Evolutionary conservation across 441 rosid genomes (phyloP).

Genomic region (Populus trichocarpa): DNA sequence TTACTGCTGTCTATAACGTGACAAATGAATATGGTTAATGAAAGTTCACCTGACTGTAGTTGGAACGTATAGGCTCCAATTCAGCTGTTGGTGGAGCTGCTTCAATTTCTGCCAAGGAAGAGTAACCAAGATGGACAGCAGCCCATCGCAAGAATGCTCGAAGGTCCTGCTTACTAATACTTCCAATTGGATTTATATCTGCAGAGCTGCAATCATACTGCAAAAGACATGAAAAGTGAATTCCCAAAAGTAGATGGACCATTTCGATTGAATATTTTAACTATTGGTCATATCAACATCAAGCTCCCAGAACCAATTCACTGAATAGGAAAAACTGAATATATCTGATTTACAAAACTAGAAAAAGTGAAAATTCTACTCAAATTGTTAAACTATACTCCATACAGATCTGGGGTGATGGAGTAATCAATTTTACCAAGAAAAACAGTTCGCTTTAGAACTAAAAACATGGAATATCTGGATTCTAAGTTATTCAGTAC

Average conservation of each 20-base stretch:
- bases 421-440: background rate
- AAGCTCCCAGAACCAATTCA: background rate
- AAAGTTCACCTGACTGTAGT: constrained; percentile 74
- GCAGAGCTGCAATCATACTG: constrained; percentile 98
- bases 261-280: background rate
- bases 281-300: background rate
- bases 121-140: constrained; percentile 75
- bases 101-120: constrained; percentile 87
- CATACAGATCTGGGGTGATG: background rate
- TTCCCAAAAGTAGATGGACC: constrained; percentile 1
- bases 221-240: constrained; percentile 18
- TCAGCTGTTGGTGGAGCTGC: constrained; percentile 99
- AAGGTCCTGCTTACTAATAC: constrained; percentile 90
- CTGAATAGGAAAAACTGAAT: background rate
- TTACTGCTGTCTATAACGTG: background rate
- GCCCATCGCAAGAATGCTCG: constrained; percentile 86
- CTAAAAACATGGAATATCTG: background rate
- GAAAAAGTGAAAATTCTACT: background rate
- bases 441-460: background rate
- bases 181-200: constrained; percentile 95
- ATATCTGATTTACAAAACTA: background rate
- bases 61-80: constrained; percentile 88
- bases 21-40: background rate
- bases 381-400: background rate
- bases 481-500: constrained; percentile 25